These are phyloP conservation scores for Pichia manshurica DNA, from an alignment of 805 yeast species.

Conservation along the genomic window DNA sequence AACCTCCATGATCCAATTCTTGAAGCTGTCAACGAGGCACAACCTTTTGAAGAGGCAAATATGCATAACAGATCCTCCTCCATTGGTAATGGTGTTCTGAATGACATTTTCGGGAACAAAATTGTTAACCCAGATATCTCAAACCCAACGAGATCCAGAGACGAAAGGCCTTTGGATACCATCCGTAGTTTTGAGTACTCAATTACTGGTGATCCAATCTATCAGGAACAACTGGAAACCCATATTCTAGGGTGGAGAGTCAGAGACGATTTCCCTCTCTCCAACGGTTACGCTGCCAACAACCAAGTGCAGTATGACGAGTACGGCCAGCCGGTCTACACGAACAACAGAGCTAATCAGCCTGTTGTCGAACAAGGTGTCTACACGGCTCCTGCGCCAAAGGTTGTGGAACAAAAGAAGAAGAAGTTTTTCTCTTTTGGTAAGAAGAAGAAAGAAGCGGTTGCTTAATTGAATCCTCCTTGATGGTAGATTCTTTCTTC, in stretches of 20 bases:
- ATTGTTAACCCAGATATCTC: slow-evolving; percentile 79
- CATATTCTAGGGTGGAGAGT: slow-evolving; percentile 79
- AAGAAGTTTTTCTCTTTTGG: slow-evolving; percentile 78
- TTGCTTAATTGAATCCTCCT: background rate
- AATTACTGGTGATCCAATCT: slow-evolving; percentile 79
- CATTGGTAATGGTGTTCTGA: slow-evolving; percentile 40
- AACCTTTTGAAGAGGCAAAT: slow-evolving; percentile 76
- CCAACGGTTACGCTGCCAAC: slow-evolving; percentile 34
- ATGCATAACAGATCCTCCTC: slow-evolving; percentile 32
- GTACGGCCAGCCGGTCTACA: slow-evolving; percentile 35
- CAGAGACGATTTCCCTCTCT: slow-evolving; percentile 66
- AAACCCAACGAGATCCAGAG: slow-evolving; percentile 88
- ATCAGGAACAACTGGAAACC: slow-evolving; percentile 78
- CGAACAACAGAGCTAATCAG: slow-evolving; percentile 18
- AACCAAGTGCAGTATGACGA: slow-evolving; percentile 31
- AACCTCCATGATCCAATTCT: slow-evolving; percentile 86
- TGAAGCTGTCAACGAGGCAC: slow-evolving; percentile 89
- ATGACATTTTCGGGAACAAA: slow-evolving; percentile 82
- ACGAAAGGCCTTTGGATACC: slow-evolving; percentile 96
- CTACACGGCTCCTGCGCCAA: slow-evolving; percentile 46
- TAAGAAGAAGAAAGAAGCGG: slow-evolving; percentile 19
- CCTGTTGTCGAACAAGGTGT: slow-evolving; percentile 28
- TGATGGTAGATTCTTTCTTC: background rate
- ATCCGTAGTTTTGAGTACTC: slow-evolving; percentile 91
- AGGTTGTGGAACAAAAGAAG: slow-evolving; percentile 51